Conservation (phyloP, 805 yeast genomes). For the Nadsonia fulvescens region DNA sequence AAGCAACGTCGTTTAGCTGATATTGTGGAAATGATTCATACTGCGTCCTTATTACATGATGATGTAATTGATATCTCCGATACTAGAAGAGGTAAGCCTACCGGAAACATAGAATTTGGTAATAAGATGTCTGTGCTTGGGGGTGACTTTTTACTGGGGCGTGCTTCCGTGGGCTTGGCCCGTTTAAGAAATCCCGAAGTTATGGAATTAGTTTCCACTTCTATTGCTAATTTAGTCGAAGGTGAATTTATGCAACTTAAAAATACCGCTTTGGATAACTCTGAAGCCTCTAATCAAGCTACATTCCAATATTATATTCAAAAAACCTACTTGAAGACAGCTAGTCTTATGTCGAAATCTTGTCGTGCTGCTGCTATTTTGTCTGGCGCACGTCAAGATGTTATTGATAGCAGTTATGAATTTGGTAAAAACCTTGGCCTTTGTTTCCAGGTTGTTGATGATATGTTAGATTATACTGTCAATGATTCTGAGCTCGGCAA, state of each 20-base stretch:
- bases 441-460: slow-evolving; percentile 93
- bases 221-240: slow-evolving; percentile 92
- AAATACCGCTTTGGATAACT: slow-evolving; percentile 51
- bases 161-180: slow-evolving; percentile 93
- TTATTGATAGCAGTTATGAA: slow-evolving; percentile 75
- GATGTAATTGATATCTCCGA: slow-evolving; percentile 87
- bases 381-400: slow-evolving; percentile 58
- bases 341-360: slow-evolving; percentile 83
- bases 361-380: slow-evolving; percentile 85
- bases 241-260: slow-evolving; percentile 98
- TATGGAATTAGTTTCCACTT: slow-evolving; percentile 82
- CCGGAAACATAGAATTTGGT: slow-evolving; percentile 85
- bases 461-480: slow-evolving; percentile 87
- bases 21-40: slow-evolving; percentile 95
- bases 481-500: slow-evolving; percentile 74
- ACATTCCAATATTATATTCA: slow-evolving; percentile 91
- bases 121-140: slow-evolving; percentile 96
- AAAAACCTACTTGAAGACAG: slow-evolving; percentile 90
- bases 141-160: slow-evolving; percentile 85
- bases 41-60: slow-evolving; percentile 88
- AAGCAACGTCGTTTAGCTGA: slow-evolving; percentile 92
- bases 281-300: slow-evolving; percentile 31
- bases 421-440: slow-evolving; percentile 88
- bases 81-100: slow-evolving; percentile 74
- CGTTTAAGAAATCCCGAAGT: slow-evolving; percentile 93